Conservation (phyloP, 352 stramenopile species). For the Globisporangium takayamanum region DNA sequence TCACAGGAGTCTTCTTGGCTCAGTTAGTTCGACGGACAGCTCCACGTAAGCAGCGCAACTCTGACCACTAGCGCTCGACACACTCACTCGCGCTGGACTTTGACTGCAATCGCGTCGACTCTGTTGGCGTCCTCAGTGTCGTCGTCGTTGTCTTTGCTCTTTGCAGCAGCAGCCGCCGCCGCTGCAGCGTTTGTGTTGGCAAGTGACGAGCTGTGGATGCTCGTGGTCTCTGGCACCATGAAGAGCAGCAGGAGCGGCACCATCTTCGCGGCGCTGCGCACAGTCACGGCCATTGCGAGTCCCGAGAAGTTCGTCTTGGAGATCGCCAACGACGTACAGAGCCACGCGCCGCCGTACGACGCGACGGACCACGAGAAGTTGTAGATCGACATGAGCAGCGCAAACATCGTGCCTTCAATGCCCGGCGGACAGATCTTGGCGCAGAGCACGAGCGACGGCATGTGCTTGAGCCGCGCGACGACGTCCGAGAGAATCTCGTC, state of each 20-base stretch:
- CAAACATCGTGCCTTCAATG: conserved; percentile 96
- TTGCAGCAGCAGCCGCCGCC: background rate
- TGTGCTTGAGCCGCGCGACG: conserved; percentile 74
- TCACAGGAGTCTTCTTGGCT: too few species aligned
- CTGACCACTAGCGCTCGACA: too few species aligned
- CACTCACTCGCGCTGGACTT: too few species aligned
- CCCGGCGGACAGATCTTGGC: conserved; percentile 93
- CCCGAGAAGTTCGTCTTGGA: conserved; percentile 69
- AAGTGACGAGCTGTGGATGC: conserved; percentile 48
- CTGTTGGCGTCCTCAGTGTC: background rate
- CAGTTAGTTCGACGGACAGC: background rate
- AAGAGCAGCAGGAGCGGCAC: conserved; percentile 60
- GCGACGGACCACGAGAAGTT: conserved; percentile 79
- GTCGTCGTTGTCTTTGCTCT: conserved; percentile 3
- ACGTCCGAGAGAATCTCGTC: conserved; percentile 80
- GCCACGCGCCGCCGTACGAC: conserved; percentile 69
- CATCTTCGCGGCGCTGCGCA: conserved; percentile 61
- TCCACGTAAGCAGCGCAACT: background rate
- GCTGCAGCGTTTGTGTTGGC: conserved; percentile 4
- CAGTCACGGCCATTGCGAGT: conserved; percentile 41
- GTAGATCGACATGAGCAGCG: conserved; percentile 84
- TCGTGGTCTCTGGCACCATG: conserved; percentile 68
- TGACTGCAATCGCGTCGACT: background rate
- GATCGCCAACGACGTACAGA: conserved; percentile 71
- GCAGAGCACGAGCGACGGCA: conserved; percentile 95